These are phyloP conservation scores for Hypoxylon sp. DNA, from an alignment of 2,329 filamentous ascomycete species.

Conservation along the genomic window DNA sequence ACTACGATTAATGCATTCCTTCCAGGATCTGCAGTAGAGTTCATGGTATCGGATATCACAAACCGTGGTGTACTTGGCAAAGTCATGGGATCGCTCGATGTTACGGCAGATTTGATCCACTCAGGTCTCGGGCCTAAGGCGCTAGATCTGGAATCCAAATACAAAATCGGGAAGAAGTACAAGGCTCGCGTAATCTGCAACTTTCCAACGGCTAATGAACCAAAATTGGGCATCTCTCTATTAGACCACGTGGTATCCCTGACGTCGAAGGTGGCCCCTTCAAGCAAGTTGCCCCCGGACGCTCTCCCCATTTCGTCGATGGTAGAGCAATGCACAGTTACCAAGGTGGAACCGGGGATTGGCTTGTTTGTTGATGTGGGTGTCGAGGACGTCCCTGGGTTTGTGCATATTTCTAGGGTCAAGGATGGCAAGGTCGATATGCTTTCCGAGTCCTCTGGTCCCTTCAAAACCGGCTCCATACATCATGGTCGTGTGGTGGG, in stretches of 20 bases:
- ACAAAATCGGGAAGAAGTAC: constrained; percentile 83
- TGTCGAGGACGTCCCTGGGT: constrained; percentile 74
- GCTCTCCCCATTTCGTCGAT: constrained; percentile 76
- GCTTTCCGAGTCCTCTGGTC: constrained; percentile 77
- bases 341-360: constrained; percentile 79
- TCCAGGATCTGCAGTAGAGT: constrained; percentile 88
- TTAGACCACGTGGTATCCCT: constrained; percentile 83
- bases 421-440: constrained; percentile 90
- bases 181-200: constrained; percentile 89
- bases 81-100: constrained; percentile 89
- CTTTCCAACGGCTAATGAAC: constrained; percentile 79
- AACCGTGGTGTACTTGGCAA: constrained; percentile 84
- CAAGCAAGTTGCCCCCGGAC: constrained; percentile 61
- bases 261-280: constrained; percentile 53
- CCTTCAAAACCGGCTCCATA: constrained; percentile 78
- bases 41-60: constrained; percentile 80
- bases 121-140: constrained; percentile 78
- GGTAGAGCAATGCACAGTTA: constrained; percentile 79
- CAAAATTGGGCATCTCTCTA: constrained; percentile 87
- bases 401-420: constrained; percentile 93
- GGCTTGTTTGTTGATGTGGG: constrained; percentile 83
- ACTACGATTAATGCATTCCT: constrained; percentile 90
- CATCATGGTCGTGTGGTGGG: constrained; percentile 86
- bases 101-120: constrained; percentile 89
- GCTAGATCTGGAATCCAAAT: constrained; percentile 76